A percentile compares a stretch with the other conserved stretches of the same genome.
Evolutionary conservation across 305 asterid species (phyloP).

Genomic region (Stenogyne calaminthoides): DNA sequence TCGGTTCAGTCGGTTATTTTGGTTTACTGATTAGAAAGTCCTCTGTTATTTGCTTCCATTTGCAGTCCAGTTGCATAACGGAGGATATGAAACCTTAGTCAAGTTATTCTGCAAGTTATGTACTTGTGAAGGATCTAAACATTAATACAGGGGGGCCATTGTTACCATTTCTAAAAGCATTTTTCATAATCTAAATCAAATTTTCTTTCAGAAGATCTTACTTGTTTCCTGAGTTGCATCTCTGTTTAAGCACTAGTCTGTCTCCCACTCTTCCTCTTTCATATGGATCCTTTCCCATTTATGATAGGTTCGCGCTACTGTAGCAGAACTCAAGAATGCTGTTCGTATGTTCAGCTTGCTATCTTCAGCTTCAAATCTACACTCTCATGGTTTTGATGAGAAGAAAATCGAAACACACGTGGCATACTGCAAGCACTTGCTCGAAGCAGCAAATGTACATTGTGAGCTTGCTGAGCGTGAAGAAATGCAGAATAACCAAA

Average conservation of each 20-base stretch:
- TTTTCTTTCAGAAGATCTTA: neutral
- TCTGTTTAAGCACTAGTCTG: slow-evolving; percentile 10
- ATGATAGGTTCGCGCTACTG: slow-evolving; percentile 82
- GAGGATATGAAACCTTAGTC: neutral
- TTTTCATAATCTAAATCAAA: neutral
- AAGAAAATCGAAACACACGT: slow-evolving; percentile 97
- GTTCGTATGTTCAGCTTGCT: slow-evolving; percentile 93
- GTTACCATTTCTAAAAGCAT: slow-evolving; percentile 3
- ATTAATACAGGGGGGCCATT: neutral
- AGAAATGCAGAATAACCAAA: slow-evolving; percentile 78
- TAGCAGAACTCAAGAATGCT: slow-evolving; percentile 95
- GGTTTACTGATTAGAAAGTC: neutral
- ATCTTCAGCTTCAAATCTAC: slow-evolving; percentile 87
- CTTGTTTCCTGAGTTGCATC: slow-evolving; percentile 5
- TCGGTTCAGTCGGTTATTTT: no score
- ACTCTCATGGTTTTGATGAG: slow-evolving; percentile 95
- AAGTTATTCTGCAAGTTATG: neutral
- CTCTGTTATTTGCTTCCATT: neutral
- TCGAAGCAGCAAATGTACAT: slow-evolving; percentile 92
- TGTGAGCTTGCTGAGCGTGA: slow-evolving; percentile 96
- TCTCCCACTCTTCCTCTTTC: slow-evolving; percentile 22
- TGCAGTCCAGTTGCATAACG: neutral
- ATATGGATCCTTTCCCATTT: slow-evolving; percentile 18
- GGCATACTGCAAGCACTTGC: slow-evolving; percentile 94
- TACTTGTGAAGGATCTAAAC: neutral